Base-by-base conservation (phyloP, 2,329 filamentous ascomycete species). In the Metarhizium guizhouense region DNA sequence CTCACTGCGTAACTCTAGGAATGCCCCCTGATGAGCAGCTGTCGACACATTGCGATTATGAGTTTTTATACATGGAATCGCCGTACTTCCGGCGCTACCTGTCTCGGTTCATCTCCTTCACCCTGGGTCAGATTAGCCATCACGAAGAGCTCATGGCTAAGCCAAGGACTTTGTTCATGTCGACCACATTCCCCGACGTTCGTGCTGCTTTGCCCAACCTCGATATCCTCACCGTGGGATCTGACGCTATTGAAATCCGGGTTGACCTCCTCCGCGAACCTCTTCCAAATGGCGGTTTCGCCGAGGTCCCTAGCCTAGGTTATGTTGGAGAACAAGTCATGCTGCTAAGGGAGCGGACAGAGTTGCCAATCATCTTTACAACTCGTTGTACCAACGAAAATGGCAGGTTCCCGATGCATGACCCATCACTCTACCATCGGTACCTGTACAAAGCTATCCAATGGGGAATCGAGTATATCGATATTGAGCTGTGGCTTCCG, bases 301-400 rank as follows among this genome's bases (percentile, higher is more conserved):
- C 81, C 34, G 71, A 79, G 42, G 78, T 94, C 20, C 88, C 90
- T 3, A 93, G 88, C 66, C 70, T 94, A 62, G 86, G 86, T 66
- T 94, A 94, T 69, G 88, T 95, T 10, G 90, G 89, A 32, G 85
- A 93, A 69, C 90, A 95, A 70, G 79, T 95, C 55, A 92, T 93
- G 88, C 74, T 90, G 2, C 72, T 95, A 58, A 83, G 90, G 29
- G 89, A 94, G 69, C 82, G 88, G 59, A 94, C 89, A 0, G 90
- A 95, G 64, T 75, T 95, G 47, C 90, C 90, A n/a, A 90, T 95
- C 66, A 91, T 95, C 56, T 93, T 93, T 67, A 95, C 90, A 0
- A 92, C 87, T 0, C 80, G 90, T 61, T 94, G 90, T 67, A 90
- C 83, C 2, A 83, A 80, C 34, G 90, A 95, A 65, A 94, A 93